Conservation (phyloP, 73 alveolate species). For the Diophrys sp. region DNA sequence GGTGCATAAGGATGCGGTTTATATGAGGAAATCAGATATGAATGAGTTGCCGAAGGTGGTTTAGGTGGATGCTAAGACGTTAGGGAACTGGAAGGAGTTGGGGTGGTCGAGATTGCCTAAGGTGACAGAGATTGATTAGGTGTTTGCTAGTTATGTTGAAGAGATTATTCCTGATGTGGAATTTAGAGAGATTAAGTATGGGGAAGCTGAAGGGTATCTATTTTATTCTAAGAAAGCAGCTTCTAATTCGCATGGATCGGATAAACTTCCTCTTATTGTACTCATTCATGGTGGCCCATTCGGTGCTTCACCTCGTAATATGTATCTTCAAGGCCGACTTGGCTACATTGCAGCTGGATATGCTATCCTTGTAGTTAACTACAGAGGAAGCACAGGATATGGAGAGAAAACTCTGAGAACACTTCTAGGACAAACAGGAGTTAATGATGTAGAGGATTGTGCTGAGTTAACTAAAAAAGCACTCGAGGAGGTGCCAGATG, state of each 20-base stretch:
- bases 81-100: slow-evolving; percentile 1
- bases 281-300: slow-evolving; percentile 70
- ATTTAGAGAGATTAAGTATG: slow-evolving; percentile 7
- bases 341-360: slow-evolving; percentile 29
- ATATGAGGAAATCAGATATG: background rate
- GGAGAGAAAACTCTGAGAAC: slow-evolving; percentile 38
- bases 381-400: slow-evolving; percentile 47
- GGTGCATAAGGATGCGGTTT: background rate
- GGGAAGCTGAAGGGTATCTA: slow-evolving; percentile 47
- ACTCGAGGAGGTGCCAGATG: slow-evolving; percentile 20
- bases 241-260: background rate
- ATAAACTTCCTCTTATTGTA: slow-evolving; percentile 33
- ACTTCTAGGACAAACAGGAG: slow-evolving; percentile 49
- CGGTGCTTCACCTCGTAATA: slow-evolving; percentile 17
- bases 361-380: slow-evolving; percentile 25
- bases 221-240: background rate
- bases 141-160: background rate
- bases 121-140: background rate
- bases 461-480: slow-evolving; percentile 21
- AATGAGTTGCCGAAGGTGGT: background rate
- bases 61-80: background rate
- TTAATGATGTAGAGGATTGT: slow-evolving; percentile 45
- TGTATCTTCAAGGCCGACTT: slow-evolving; percentile 6
- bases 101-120: background rate
- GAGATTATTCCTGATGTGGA: slow-evolving; percentile 5